A percentile compares a stretch with the other conserved stretches of the same genome.
These are phyloP conservation scores for Quercus lobata DNA, from an alignment of 331 rosid species.

Conservation along the genomic window DNA sequence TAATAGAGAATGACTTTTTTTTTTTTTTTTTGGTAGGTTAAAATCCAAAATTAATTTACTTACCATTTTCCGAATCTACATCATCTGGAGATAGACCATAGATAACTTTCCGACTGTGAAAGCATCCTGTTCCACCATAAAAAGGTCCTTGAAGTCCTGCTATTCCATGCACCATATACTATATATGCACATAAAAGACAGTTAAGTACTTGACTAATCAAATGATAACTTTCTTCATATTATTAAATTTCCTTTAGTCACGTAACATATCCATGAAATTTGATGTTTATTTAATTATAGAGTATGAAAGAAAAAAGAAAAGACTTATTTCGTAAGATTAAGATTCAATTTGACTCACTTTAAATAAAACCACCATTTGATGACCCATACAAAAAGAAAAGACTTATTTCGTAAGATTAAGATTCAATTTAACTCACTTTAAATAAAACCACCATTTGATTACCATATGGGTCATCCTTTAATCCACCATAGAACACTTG, in stretches of 20 bases:
- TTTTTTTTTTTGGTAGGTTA: too few species aligned
- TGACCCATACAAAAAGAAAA: neutral
- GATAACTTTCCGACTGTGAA: conserved; percentile 58
- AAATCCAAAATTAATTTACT: neutral
- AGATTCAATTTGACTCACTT: too few species aligned
- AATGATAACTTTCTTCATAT: neutral
- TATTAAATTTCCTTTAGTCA: neutral
- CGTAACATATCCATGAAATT: neutral
- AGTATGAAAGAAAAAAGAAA: neutral
- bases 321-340: too few species aligned
- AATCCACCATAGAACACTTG: conserved; percentile 56
- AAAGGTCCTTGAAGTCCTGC: conserved; percentile 57
- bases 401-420: neutral
- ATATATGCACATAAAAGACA: neutral
- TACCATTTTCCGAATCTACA: neutral
- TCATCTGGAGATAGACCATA: conserved; percentile 46
- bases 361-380: too few species aligned
- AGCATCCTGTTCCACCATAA: conserved; percentile 57
- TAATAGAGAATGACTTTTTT: too few species aligned
- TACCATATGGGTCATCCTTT: conserved; percentile 71
- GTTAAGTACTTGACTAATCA: too few species aligned
- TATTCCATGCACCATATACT: conserved; percentile 36
- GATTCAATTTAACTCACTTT: conserved; percentile 23
- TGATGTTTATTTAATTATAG: too few species aligned
- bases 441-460: conserved; percentile 43